Percentiles rank a stretch among this genome's conserved stretches.
These are phyloP conservation scores for Dianthus caryophyllus DNA, from an alignment of 148 eudicot species.

Conservation along the genomic window DNA sequence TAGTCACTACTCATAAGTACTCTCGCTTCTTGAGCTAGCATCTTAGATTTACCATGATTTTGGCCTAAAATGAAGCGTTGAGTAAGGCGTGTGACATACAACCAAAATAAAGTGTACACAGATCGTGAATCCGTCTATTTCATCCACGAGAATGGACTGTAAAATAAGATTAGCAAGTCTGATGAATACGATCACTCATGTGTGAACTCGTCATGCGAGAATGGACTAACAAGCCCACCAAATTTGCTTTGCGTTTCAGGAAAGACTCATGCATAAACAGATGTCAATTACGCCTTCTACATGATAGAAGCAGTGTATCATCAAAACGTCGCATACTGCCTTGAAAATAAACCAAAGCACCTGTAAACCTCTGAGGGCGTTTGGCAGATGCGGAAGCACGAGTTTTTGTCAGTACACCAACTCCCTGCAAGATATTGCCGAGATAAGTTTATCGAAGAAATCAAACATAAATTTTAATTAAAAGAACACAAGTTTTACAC, in stretches of 20 bases:
- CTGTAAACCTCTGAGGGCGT: slow-evolving; percentile 58
- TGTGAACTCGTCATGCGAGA: no score
- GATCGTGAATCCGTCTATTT: neutral
- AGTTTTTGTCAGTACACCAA: slow-evolving; percentile 57
- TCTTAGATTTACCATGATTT: no score
- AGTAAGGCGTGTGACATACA: no score
- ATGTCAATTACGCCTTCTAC: slow-evolving; percentile 54
- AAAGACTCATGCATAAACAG: slow-evolving; percentile 52
- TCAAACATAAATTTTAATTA: no score
- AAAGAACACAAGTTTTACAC: no score
- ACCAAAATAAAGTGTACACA: no score
- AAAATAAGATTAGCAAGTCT: neutral
- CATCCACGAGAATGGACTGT: neutral
- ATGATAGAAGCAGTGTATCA: slow-evolving; percentile 65
- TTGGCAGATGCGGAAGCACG: slow-evolving; percentile 66
- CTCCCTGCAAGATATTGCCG: slow-evolving; percentile 44
- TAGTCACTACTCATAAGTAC: no score
- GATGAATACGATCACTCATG: no score
- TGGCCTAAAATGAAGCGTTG: no score
- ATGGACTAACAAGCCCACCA: neutral
- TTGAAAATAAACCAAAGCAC: slow-evolving; percentile 51
- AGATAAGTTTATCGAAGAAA: slow-evolving; percentile 39
- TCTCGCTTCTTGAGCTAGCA: no score
- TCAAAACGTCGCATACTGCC: slow-evolving; percentile 69
- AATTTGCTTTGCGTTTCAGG: slow-evolving; percentile 44